Evolutionary conservation across 225 moss, liverwort and hornwort species (phyloP).

Genomic region (Anthoceros angustus): DNA sequence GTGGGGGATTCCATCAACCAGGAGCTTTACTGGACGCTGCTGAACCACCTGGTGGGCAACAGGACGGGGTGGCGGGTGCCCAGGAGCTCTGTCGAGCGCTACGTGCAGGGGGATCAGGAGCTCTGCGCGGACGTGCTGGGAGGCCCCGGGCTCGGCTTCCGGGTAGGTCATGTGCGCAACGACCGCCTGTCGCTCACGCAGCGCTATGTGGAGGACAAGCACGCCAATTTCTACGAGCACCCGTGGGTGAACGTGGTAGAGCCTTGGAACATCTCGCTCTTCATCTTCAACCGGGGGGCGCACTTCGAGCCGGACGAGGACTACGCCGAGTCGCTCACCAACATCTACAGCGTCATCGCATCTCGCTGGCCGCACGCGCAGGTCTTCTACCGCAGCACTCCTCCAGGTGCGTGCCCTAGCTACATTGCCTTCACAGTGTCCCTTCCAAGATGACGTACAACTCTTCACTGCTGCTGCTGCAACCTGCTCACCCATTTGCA

Average conservation of each 20-base stretch:
- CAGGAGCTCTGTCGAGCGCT: background rate
- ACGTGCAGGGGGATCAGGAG: conserved; percentile 8
- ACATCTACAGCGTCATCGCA: conserved; percentile 7
- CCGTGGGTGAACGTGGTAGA: conserved; percentile 7
- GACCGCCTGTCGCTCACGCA: conserved; percentile 10
- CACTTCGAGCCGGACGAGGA: conserved; percentile 12
- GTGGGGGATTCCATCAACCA: conserved; percentile 32
- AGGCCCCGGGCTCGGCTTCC: conserved; percentile 9
- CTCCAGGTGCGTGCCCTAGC: conserved; percentile 10
- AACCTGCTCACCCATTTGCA: background rate
- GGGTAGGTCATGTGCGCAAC: conserved; percentile 11
- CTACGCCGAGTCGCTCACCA: conserved; percentile 8
- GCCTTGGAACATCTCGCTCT: conserved; percentile 8
- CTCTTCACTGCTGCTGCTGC: background rate
- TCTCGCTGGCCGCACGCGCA: conserved; percentile 12
- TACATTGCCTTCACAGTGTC: background rate
- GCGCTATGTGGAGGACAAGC: background rate
- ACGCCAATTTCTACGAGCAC: conserved; percentile 10
- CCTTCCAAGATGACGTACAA: background rate
- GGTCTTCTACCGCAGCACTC: conserved; percentile 24
- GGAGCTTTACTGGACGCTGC: conserved; percentile 17
- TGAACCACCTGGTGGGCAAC: conserved; percentile 18
- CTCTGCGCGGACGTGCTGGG: conserved; percentile 14
- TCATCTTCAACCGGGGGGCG: conserved; percentile 21
- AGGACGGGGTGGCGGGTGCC: background rate